Base-by-base conservation (phyloP, 106 monocot genomes). In the Iris macrosiphon region DNA sequence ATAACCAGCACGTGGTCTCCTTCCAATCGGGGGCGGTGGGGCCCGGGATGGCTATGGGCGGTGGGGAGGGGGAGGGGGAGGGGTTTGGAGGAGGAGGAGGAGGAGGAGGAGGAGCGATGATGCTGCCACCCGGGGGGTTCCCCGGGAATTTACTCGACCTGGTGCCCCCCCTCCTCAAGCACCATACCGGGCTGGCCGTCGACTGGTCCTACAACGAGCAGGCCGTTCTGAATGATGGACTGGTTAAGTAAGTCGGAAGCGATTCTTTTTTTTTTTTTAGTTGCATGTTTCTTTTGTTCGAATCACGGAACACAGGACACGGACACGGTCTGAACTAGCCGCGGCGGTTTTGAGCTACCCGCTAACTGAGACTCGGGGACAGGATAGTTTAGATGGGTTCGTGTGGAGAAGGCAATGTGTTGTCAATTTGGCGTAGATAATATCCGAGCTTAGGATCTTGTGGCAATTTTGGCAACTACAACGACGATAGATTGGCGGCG, bases 161-260 rank as follows among this genome's bases (percentile, higher is more conserved):
- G 29, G 73, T 38, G 7, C 6, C 65, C 6, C 66, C 75, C 6
- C 72, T 61, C 12, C 50, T 85, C 19, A 85, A 76, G 71, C 66
- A 67, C 51, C 74, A 79, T 45, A 65, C 72, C 14, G 85, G 72
- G n/a, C 50, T 85, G 25, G 59, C 72, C 16, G 43, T 61, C 1
- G 72, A 69, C 55, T 85, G 84, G 84, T 75, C 84, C 16, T 60
- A 27, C 38, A 64, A 64, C 9, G 84, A 85, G 51, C 74, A 75
- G 63, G 38, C 68, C 23, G 37, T 69, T 9, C 55, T 85, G 53
- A 72, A 61, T 28, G 61, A 67, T 21, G 75, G 75, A 31, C 79
- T 79, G 26, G 19, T 40, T 48, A 67, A 75, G 83, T 84, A 70
- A 43, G 68, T n/a, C n/a, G n/a, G n/a, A n/a, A n/a, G n/a, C n/a